Conservation (phyloP, 768 basidiomycete genomes). For the Mycena belliarum region DNA sequence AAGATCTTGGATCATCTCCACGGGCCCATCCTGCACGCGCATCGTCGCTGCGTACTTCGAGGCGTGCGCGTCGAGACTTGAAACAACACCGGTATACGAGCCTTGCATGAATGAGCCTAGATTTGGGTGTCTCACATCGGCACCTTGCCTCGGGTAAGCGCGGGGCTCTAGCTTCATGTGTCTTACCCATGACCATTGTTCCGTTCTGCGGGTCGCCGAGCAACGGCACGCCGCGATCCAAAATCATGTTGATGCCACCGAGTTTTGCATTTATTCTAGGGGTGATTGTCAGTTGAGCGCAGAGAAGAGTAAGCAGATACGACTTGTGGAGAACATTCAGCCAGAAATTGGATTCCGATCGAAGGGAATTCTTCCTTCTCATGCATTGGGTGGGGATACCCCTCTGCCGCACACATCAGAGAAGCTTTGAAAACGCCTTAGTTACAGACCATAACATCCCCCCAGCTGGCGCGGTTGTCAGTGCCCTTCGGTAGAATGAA, state of each 20-base stretch:
- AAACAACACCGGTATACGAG: conserved; percentile 78
- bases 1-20: conserved; percentile 73
- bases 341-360: conserved; percentile 65
- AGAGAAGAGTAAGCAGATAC: conserved; percentile 24
- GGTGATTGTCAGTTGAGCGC: background rate
- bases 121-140: conserved; percentile 26
- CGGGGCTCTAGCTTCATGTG: conserved; percentile 64
- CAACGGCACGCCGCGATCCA: conserved; percentile 39
- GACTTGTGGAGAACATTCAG: conserved; percentile 81
- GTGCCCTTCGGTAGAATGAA: conserved; percentile 9
- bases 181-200: conserved; percentile 31
- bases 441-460: conserved; percentile 57
- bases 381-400: conserved; percentile 81
- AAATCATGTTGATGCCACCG: conserved; percentile 78
- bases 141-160: conserved; percentile 76
- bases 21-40: conserved; percentile 55
- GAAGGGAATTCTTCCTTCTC: conserved; percentile 61
- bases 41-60: conserved; percentile 72
- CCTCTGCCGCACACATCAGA: conserved; percentile 39
- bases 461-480: conserved; percentile 52
- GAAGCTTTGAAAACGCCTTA: background rate
- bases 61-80: conserved; percentile 69
- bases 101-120: conserved; percentile 32
- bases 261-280: conserved; percentile 79
- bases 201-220: background rate